Evolutionary conservation across 2,329 filamentous ascomycete genomes (phyloP), one percentile per base, ranked within the genome.

Genomic region (Cladophialophora immunda): DNA sequence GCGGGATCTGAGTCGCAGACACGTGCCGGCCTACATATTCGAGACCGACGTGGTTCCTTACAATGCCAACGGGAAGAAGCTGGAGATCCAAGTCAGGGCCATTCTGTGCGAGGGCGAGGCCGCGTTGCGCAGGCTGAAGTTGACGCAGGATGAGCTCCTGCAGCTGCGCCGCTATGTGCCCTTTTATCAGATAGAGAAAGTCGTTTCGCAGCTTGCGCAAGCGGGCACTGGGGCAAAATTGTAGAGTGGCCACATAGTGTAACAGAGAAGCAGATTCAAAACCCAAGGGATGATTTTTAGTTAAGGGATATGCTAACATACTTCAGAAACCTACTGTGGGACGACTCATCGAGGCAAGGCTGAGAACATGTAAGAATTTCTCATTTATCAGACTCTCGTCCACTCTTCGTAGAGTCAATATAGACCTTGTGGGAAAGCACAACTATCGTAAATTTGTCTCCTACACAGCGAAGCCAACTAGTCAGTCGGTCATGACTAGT

Each of bases 1-100:
- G 2, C 83, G 80, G 70, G 89, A 90, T 70, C 78, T 90, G 74
- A 92, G 89, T 45, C 87, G 58, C 6, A 22, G 68, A 54, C 68
- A 70, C 52, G 66, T 70, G 3, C 68, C 68, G 11, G 9, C 30
- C 13, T 66, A 58, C 29, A 50, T 70, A 27, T 65, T 66, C 64
- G 54, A 52, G 19, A 30, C 25, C 13, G 34, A 27, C 19, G 36
- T 55, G 17, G 55, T 70, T 2, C 68, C 68, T 5, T 66, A 70
- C 34, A 70, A 70, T 36, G 66, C 52, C 29, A 70, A 70, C 36
- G 68, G 68, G 8, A 68, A 70, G 54, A 67, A 67, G 54, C 34
- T 70, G 41, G 68, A 70, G 50, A 70, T 68, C 17, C 66, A 57
- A 29, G 36, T 66, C n/a, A 68, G 64, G 41, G 50, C 47, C 7